These are phyloP conservation scores for Penicillium janthinellum DNA, from an alignment of 2,329 filamentous ascomycete genomes.

Conservation along the genomic window DNA sequence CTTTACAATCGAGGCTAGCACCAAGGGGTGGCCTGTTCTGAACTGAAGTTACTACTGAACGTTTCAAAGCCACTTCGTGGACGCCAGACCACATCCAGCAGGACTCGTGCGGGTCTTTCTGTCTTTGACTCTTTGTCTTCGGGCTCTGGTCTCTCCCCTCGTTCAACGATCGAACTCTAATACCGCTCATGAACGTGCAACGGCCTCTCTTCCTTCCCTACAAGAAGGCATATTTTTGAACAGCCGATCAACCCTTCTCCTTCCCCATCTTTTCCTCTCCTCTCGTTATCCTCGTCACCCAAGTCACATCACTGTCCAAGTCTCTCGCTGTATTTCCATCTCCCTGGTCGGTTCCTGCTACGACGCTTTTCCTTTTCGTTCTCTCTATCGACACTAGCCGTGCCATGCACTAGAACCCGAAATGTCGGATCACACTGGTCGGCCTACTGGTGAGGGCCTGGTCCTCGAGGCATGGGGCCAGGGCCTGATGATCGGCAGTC, in stretches of 20 bases:
- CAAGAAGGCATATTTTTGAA: not conserved
- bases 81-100: not conserved
- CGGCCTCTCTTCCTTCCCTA: not conserved
- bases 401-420: constrained; percentile 1
- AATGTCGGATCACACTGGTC: constrained; percentile 9
- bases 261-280: not conserved
- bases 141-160: not conserved
- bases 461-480: constrained; percentile 53
- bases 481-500: constrained; percentile 52
- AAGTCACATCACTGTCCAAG: not conserved
- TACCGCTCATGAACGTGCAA: not conserved
- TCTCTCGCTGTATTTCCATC: not conserved
- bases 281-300: not conserved
- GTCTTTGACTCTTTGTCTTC: not conserved
- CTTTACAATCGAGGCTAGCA: not conserved
- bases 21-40: not conserved
- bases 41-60: not conserved
- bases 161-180: not conserved
- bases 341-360: not conserved
- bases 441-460: constrained; percentile 31
- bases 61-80: not conserved
- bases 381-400: not conserved
- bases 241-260: not conserved
- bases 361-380: not conserved
- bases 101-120: not conserved